phyloP scores from a whole-genome alignment of 352 stramenopile genomes.

The Pythium vanterpoolii region DNA sequence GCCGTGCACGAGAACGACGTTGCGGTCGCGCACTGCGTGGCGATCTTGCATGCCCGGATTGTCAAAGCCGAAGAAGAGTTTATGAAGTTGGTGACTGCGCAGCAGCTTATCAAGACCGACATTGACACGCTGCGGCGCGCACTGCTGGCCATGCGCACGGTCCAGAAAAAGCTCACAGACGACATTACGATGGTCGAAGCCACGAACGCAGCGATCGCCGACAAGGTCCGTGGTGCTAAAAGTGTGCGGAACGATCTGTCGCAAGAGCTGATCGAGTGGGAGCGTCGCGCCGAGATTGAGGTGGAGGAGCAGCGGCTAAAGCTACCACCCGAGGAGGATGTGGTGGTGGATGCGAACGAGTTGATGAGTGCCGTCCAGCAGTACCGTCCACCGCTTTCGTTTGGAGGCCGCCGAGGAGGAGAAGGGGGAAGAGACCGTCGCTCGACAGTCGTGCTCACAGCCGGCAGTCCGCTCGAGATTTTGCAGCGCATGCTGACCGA shows the following conservation, averaged over 20 bases:
- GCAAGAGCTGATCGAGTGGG: constrained; percentile 52
- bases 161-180: constrained; percentile 49
- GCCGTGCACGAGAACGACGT: constrained; percentile 76
- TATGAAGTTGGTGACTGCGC: constrained; percentile 71
- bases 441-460: constrained; percentile 15
- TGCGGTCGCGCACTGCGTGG: constrained; percentile 64
- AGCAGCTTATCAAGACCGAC: constrained; percentile 55
- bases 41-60: constrained; percentile 73
- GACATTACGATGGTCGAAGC: constrained; percentile 52
- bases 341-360: constrained; percentile 55
- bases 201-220: constrained; percentile 37
- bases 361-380: constrained; percentile 61
- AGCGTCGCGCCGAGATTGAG: constrained; percentile 49
- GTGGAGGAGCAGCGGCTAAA: constrained; percentile 51
- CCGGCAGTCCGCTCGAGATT: constrained; percentile 12
- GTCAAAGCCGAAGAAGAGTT: constrained; percentile 73
- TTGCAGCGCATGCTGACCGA: constrained; percentile 21
- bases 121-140: constrained; percentile 60
- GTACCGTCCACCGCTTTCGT: background rate
- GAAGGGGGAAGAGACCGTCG: background rate
- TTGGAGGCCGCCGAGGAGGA: background rate
- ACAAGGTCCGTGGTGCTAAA: constrained; percentile 48
- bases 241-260: constrained; percentile 44
- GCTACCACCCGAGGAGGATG: constrained; percentile 58
- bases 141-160: constrained; percentile 54